Percentiles rank a stretch among this genome's conserved stretches.
Evolutionary conservation across 495 filamentous ascomycete genomes (phyloP).

Genomic region (Chaetomium tenue): DNA sequence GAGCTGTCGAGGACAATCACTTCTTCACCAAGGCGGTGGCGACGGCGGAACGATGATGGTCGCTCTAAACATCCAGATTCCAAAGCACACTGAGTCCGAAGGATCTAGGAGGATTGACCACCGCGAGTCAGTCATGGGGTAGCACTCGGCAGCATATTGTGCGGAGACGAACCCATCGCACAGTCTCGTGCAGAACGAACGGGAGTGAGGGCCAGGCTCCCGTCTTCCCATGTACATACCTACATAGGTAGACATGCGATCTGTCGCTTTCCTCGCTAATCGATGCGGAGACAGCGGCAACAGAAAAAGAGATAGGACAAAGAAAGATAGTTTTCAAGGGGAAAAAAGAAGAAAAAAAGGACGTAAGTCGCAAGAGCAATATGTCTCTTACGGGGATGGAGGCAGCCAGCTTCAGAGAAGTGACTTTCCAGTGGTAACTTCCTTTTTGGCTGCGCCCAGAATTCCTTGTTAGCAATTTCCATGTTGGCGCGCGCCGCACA

Average conservation of each 20-base stretch:
- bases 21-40: constrained; percentile 9
- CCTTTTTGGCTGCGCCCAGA: neutral
- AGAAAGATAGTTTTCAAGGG: neutral
- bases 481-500: no score
- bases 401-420: no score
- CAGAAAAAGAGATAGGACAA: neutral
- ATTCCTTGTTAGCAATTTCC: neutral
- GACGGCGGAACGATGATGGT: neutral
- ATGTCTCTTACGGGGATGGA: no score
- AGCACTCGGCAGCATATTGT: constrained; percentile 25
- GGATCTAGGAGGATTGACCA: no score
- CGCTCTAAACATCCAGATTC: neutral
- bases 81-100: neutral
- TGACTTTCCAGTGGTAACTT: neutral
- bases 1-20: constrained; percentile 19
- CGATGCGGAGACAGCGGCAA: neutral
- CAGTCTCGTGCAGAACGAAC: neutral
- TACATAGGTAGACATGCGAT: neutral
- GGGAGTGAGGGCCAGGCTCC: neutral
- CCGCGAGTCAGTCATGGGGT: constrained; percentile 8
- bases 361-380: neutral
- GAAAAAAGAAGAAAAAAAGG: neutral
- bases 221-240: neutral
- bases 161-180: constrained; percentile 20
- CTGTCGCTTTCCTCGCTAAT: neutral